Evolutionary conservation across 352 stramenopile species (phyloP).

Genomic region (Thalassiosira allenii): DNA sequence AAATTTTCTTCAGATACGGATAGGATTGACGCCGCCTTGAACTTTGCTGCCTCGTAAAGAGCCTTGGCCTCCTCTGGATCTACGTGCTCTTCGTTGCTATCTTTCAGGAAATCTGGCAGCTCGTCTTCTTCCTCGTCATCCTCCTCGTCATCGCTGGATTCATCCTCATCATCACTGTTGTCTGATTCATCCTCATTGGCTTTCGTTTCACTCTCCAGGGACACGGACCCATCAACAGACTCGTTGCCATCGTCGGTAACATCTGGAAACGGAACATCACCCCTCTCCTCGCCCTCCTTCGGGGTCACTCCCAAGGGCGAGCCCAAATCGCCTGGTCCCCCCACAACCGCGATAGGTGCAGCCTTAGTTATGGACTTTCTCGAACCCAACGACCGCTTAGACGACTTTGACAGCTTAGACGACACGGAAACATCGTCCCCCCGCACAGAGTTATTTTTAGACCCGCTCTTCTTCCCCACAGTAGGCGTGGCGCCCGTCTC

Average conservation of each 20-base stretch:
- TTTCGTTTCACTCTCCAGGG: constrained; percentile 24
- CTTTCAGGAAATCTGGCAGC: constrained; percentile 53
- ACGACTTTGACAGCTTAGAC: constrained; percentile 56
- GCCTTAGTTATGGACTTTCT: constrained; percentile 25
- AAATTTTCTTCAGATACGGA: constrained; percentile 60
- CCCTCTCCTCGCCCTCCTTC: constrained; percentile 6
- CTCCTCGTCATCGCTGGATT: constrained; percentile 34
- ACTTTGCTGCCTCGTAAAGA: constrained; percentile 58
- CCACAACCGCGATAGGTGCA: constrained; percentile 27
- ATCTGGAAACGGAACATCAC: constrained; percentile 33
- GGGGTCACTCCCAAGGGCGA: neutral
- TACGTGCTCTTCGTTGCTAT: constrained; percentile 33
- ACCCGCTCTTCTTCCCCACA: constrained; percentile 38
- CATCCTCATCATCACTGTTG: constrained; percentile 26
- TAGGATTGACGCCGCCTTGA: constrained; percentile 60
- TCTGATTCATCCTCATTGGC: constrained; percentile 42
- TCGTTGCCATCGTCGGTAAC: constrained; percentile 34
- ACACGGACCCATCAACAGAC: constrained; percentile 55
- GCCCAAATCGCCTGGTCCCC: neutral
- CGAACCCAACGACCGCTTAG: constrained; percentile 40
- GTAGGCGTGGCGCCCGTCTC: constrained; percentile 52
- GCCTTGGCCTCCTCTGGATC: constrained; percentile 47
- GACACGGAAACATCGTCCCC: constrained; percentile 57
- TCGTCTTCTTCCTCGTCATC: constrained; percentile 58
- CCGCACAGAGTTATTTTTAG: constrained; percentile 16